phyloP scores from a whole-genome alignment of 768 basidiomycete species.

The Kwoniella dendrophila region DNA sequence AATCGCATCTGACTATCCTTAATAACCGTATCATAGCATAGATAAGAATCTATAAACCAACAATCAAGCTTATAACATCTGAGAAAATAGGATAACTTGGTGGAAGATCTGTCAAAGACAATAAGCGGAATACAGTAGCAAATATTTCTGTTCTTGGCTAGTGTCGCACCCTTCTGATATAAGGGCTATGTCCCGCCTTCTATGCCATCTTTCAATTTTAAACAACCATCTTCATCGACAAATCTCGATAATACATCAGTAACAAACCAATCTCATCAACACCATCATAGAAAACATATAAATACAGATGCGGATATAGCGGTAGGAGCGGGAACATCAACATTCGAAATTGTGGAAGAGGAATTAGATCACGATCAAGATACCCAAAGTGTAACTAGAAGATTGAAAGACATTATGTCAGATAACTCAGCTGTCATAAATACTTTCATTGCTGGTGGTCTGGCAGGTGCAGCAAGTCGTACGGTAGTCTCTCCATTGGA shows the following conservation, averaged over 20 bases:
- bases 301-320: constrained; percentile 22
- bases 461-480: constrained; percentile 66
- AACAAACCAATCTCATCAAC: neutral
- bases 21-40: too few relatives aligned
- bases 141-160: neutral
- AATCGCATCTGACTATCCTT: too few relatives aligned
- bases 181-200: constrained; percentile 21
- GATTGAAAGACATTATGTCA: constrained; percentile 34
- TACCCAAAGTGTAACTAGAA: constrained; percentile 7
- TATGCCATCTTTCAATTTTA: constrained; percentile 14
- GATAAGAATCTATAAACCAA: too few relatives aligned
- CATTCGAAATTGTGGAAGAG: constrained; percentile 18
- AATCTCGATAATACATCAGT: neutral
- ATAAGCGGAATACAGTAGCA: neutral
- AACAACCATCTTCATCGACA: neutral
- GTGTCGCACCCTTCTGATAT: neutral
- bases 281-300: constrained; percentile 4
- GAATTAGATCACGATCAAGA: constrained; percentile 16
- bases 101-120: neutral
- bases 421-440: constrained; percentile 51
- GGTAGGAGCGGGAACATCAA: constrained; percentile 7
- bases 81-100: too few relatives aligned
- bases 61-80: too few relatives aligned
- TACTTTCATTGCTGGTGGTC: constrained; percentile 53
- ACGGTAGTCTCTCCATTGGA: constrained; percentile 92